Conservation (phyloP, 1,284 basidiomycete genomes). For the Termitomyces sp. region DNA sequence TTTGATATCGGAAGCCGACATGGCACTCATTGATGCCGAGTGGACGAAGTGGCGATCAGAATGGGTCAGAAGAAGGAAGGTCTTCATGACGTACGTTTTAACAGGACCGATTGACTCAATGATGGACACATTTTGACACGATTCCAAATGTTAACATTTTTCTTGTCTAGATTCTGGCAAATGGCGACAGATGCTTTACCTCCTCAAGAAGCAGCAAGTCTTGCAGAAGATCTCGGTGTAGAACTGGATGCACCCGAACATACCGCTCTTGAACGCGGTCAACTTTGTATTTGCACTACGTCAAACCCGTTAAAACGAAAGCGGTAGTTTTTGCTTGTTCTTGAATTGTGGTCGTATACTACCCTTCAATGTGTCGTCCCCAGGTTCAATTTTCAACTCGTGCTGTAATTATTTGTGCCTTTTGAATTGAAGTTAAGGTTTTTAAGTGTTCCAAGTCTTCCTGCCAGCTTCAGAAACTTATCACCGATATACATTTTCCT, state of each 20-base stretch:
- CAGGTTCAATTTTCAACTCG: background rate
- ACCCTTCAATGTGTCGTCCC: background rate
- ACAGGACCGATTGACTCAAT: background rate
- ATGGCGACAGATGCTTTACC: slow-evolving; percentile 61
- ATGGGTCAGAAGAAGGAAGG: slow-evolving; percentile 65
- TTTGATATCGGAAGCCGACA: slow-evolving; percentile 62
- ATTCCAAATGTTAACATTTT: background rate
- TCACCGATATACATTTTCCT: too few species aligned
- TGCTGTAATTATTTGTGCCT: background rate
- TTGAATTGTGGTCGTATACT: background rate
- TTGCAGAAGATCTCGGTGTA: slow-evolving; percentile 71
- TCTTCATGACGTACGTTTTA: slow-evolving; percentile 58
- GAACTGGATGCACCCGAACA: slow-evolving; percentile 72
- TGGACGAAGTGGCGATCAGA: slow-evolving; percentile 70
- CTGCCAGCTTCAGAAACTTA: too few species aligned
- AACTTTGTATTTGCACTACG: slow-evolving; percentile 36
- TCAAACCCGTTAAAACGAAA: slow-evolving; percentile 40
- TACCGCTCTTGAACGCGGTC: slow-evolving; percentile 45
- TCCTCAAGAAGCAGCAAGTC: slow-evolving; percentile 54
- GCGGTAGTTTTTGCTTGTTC: slow-evolving; percentile 16
- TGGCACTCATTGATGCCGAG: slow-evolving; percentile 55
- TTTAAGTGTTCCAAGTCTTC: too few species aligned
- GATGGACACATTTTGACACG: background rate
- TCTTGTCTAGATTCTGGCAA: slow-evolving; percentile 58
- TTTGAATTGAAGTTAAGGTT: too few species aligned